These are phyloP conservation scores for Sclerotinia minor DNA, from an alignment of 2,329 filamentous ascomycete genomes.

Conservation along the genomic window DNA sequence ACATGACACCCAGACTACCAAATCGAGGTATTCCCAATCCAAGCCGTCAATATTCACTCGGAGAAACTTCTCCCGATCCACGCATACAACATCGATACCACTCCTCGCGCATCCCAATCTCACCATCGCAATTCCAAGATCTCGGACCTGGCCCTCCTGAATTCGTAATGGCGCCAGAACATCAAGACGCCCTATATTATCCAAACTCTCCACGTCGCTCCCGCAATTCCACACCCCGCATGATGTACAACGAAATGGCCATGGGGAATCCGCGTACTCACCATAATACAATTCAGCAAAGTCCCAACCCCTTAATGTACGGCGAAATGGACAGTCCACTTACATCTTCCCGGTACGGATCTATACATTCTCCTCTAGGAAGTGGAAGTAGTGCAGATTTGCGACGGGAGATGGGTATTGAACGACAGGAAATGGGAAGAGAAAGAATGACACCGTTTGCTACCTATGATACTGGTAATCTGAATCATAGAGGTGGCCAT, in stretches of 20 bases:
- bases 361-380: slow-evolving; percentile 3
- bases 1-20: neutral
- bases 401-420: neutral
- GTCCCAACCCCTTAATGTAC: slow-evolving; percentile 10
- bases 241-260: slow-evolving; percentile 16
- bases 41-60: neutral
- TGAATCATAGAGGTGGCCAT: neutral
- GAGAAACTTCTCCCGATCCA: neutral
- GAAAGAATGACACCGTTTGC: neutral
- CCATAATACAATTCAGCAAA: neutral
- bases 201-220: neutral
- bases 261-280: neutral
- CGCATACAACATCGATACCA: neutral
- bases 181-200: neutral
- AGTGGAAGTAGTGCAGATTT: neutral
- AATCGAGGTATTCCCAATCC: neutral
- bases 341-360: slow-evolving; percentile 19
- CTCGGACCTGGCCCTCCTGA: slow-evolving; percentile 5
- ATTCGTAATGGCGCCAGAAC: neutral
- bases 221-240: slow-evolving; percentile 1
- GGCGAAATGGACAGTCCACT: slow-evolving; percentile 20
- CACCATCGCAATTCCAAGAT: slow-evolving; percentile 14
- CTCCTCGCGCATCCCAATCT: neutral
- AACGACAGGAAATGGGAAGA: neutral
- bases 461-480: neutral